Evolutionary conservation across 2,329 filamentous ascomycete species (phyloP), one percentile per base, ranked within the genome.

Genomic region (Dendrostoma leiphaemia): DNA sequence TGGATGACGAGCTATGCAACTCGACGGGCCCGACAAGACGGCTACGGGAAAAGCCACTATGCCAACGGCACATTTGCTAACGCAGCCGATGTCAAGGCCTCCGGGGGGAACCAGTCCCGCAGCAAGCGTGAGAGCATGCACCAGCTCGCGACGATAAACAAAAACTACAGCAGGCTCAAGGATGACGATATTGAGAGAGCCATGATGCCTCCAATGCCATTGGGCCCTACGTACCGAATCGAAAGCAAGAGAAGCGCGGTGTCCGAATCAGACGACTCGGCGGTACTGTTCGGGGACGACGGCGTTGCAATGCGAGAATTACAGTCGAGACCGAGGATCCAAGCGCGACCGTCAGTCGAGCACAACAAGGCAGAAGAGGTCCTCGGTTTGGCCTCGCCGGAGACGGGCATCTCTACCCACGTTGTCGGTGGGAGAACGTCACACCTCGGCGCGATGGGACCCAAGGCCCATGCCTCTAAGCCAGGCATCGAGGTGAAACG

Each of bases 1-100:
- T 57, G 54, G 54, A 57, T 57, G 51, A 35, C 31, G 4, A 44
- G 49, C 21, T 48, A 47, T n/a, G 41, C 54, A 4, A 48, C 15
- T 17, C 37, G 44, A 19, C 17, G 19, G 6, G n/a, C 34, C 3
- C 35, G 5, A 9, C 48, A 28, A n/a, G 29, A 23, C 2, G 48
- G 43, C 6, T 48, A 32, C 12, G 31, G 34, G 5, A 34, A 24
- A 3, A 38, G 23, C 17, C 31, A 53, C 3, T 54, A 55, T 15
- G 48, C 34, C 23, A 31, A 31, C 34, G 32, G 17, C 35, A 41
- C 47, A 7, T n/a, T 6, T 17, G 37, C 13, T 28, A 44, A 29
- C 15, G 26, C 32, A 17, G 23, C 6, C 17, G 51, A 48, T 3
- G 10, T 23, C 28, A 54, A 54, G 23, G 35, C 12, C 15, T 45